A percentile compares a stretch with the other conserved stretches of the same genome.
Evolutionary conservation across 2,329 filamentous ascomycete species (phyloP).

Genomic region (Penicillium sp.): DNA sequence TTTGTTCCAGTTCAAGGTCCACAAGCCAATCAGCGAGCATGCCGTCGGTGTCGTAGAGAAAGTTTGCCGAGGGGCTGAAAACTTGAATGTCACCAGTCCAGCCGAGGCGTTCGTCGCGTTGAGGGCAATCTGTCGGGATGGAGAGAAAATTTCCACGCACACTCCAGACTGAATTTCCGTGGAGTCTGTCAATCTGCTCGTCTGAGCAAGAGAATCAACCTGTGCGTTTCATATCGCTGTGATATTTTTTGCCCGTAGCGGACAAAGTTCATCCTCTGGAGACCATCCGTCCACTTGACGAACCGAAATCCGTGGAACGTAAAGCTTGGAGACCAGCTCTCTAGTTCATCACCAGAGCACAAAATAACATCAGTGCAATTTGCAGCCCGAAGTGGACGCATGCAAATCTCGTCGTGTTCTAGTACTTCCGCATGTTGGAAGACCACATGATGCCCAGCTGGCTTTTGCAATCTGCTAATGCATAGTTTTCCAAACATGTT

Average conservation of each 20-base stretch:
- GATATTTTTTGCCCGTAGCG: slow-evolving; percentile 6
- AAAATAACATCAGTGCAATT: slow-evolving; percentile 52
- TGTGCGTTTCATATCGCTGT: slow-evolving; percentile 58
- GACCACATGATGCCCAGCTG: slow-evolving; percentile 28
- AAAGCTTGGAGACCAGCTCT: slow-evolving; percentile 56
- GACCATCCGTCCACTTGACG: slow-evolving; percentile 36
- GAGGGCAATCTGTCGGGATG: slow-evolving; percentile 64
- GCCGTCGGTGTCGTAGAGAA: slow-evolving; percentile 60
- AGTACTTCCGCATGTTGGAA: slow-evolving; percentile 63
- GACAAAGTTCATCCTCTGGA: slow-evolving; percentile 7
- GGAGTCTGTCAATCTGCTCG: slow-evolving; percentile 58
- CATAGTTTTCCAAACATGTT: slow-evolving; percentile 61
- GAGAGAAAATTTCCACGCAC: slow-evolving; percentile 66
- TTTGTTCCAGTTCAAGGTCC: slow-evolving; percentile 52
- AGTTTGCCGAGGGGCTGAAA: slow-evolving; percentile 59
- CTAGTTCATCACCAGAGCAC: slow-evolving; percentile 36
- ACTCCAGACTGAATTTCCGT: slow-evolving; percentile 62
- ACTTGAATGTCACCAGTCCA: slow-evolving; percentile 61
- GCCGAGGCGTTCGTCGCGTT: slow-evolving; percentile 61
- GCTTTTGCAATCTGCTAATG: slow-evolving; percentile 38
- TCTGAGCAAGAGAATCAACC: slow-evolving; percentile 62
- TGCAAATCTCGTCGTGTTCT: slow-evolving; percentile 53
- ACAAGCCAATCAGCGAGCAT: slow-evolving; percentile 59
- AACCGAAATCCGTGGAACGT: slow-evolving; percentile 63
- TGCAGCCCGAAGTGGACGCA: slow-evolving; percentile 53